Evolutionary conservation across 176 grass and related monocot species (phyloP), one percentile per base, ranked within the genome.

Genomic region (bread wheat (Triticum aestivum)): DNA sequence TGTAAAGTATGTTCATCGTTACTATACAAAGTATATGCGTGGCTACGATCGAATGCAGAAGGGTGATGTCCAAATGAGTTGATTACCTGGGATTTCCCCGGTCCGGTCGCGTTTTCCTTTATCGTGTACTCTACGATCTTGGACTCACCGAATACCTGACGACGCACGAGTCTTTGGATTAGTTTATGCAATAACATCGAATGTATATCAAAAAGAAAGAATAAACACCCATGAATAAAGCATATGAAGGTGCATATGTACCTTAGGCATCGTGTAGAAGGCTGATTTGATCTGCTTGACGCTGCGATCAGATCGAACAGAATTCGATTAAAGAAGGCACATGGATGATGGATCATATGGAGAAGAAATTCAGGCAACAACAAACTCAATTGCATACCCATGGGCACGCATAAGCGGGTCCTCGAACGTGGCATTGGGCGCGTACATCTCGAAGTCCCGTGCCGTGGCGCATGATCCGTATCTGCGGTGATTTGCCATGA

Each of bases 251-350:
- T 58, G 52, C 52, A 58, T 20, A 8, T 8, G 18, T 81, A 89
- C 88, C 88, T 82, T 90, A 5, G 88, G 88, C 0, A 90, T 63
- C 2, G 79, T 49, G 71, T 90, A 86, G n/a, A 90, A 90, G 6
- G 88, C 61, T 1, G 88, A 86, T 32, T 86, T 90, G 83, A 90
- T 86, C 83, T 90, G 88, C 83, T 90, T 77, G 5, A 90, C 78
- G 27, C 83, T 90, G 67, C 0, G 33, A 18, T 18, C 51, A 7
- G 51, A 54, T 54, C 51, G 2, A 61, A 3, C 18, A 9, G 1
- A 59, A 59, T 9, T 42, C 12, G 64, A 17, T 66, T 7, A 34
- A 12, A 62, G 1, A 7, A 69, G 1, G 15, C 0, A 21, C 34
- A 38, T 3, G 51, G 47, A 49, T 49, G 47, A 5, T 15, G 47